These are phyloP conservation scores for Alternaria consortialis DNA, from an alignment of 2,329 filamentous ascomycete genomes.

Conservation along the genomic window DNA sequence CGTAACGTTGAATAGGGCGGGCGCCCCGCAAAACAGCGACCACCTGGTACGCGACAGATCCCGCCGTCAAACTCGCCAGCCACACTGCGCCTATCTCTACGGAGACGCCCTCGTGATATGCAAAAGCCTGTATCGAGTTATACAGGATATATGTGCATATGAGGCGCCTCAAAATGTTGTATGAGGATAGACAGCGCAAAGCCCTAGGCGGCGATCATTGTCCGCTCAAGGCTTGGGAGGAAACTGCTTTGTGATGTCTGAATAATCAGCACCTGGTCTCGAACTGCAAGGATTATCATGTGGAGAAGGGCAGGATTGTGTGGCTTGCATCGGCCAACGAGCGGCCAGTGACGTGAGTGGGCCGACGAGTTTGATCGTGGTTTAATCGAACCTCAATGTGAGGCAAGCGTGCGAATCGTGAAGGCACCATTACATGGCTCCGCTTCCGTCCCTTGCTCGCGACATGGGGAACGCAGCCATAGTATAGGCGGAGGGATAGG, in stretches of 20 bases:
- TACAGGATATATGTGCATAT: slow-evolving; percentile 3
- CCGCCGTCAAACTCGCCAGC: slow-evolving; percentile 2
- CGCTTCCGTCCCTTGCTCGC: slow-evolving; percentile 24
- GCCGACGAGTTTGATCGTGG: slow-evolving; percentile 8
- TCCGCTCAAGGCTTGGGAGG: not conserved
- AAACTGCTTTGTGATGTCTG: slow-evolving; percentile 47
- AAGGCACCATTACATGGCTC: slow-evolving; percentile 30
- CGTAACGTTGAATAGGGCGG: slow-evolving; percentile 2
- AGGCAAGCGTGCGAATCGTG: slow-evolving; percentile 31
- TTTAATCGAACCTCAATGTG: slow-evolving; percentile 18
- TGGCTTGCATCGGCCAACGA: slow-evolving; percentile 14
- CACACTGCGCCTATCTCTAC: not conserved
- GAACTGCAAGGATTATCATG: slow-evolving; percentile 29
- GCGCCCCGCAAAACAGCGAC: slow-evolving; percentile 16
- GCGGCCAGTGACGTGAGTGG: slow-evolving; percentile 20
- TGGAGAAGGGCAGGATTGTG: slow-evolving; percentile 27
- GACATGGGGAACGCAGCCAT: slow-evolving; percentile 12
- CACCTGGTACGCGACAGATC: not conserved
- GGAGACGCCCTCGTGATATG: slow-evolving; percentile 4
- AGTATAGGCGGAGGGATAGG: slow-evolving; percentile 11
- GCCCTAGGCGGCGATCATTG: not conserved
- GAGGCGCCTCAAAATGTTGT: not conserved
- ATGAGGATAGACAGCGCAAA: slow-evolving; percentile 1
- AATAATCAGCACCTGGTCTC: slow-evolving; percentile 35
- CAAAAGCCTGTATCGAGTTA: not conserved